Conservation (phyloP, 305 asterid genomes). For the Solanum hybrid region DNA sequence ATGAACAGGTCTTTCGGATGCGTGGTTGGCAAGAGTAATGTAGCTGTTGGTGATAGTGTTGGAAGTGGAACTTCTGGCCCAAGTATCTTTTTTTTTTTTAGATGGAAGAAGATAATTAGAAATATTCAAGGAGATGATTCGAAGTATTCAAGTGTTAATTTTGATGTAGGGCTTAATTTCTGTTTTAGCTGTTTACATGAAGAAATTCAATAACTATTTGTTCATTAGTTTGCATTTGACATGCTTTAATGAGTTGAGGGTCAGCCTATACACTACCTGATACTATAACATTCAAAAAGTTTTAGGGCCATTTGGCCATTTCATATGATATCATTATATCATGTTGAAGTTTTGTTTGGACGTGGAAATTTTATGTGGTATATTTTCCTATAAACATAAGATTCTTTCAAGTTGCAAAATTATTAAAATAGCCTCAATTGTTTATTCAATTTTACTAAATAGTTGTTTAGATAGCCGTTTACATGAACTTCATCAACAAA, state of each 20-base stretch:
- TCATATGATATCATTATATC: too few relatives aligned
- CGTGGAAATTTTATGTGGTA: too few relatives aligned
- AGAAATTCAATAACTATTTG: background rate
- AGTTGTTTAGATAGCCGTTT: background rate
- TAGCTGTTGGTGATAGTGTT: conserved; percentile 81
- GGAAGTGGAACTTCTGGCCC: conserved; percentile 82
- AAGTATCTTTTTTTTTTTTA: conserved; percentile 11
- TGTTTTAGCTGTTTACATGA: background rate
- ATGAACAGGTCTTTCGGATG: conserved; percentile 67
- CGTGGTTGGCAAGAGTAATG: conserved; percentile 72
- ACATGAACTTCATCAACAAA: background rate
- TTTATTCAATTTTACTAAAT: too few relatives aligned
- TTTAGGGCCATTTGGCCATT: too few relatives aligned
- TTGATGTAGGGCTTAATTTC: background rate
- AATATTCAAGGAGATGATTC: background rate
- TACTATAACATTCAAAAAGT: background rate
- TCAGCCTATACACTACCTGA: background rate
- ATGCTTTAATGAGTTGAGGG: background rate
- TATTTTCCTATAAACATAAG: too few relatives aligned
- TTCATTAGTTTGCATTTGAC: background rate
- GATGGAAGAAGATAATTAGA: background rate
- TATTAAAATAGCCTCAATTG: too few relatives aligned
- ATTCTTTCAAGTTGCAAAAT: too few relatives aligned
- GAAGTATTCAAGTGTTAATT: background rate
- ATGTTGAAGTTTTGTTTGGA: too few relatives aligned